Evolutionary conservation across 148 eudicot genomes (phyloP).

Genomic region (Amaranthus cruentus): DNA sequence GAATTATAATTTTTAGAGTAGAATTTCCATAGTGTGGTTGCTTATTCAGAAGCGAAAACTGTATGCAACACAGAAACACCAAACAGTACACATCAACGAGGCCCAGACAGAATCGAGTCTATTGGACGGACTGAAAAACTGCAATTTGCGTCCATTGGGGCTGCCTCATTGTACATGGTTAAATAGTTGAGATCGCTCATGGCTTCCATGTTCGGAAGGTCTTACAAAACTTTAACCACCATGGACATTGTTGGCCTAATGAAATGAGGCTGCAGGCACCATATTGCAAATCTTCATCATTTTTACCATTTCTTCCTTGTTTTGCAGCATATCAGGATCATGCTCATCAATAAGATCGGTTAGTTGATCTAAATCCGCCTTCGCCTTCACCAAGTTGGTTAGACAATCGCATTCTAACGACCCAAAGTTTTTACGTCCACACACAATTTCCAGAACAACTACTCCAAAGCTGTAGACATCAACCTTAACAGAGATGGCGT

Average conservation of each 20-base stretch:
- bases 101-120: slow-evolving; percentile 9
- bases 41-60: slow-evolving; percentile 15
- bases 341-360: slow-evolving; percentile 1
- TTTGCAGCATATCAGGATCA: background rate
- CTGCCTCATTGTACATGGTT: background rate
- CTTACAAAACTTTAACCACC: slow-evolving; percentile 20
- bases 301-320: slow-evolving; percentile 20
- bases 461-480: slow-evolving; percentile 36
- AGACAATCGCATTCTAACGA: background rate
- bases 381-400: slow-evolving; percentile 7
- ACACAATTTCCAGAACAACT: slow-evolving; percentile 24
- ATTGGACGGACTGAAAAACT: background rate
- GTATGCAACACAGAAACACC: too few relatives aligned
- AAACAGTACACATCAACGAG: background rate
- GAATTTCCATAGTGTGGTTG: slow-evolving; percentile 3
- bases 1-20: background rate
- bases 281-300: slow-evolving; percentile 14
- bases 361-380: slow-evolving; percentile 16
- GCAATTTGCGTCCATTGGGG: background rate
- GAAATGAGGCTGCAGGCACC: slow-evolving; percentile 22
- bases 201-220: background rate
- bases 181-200: background rate
- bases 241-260: slow-evolving; percentile 21
- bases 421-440: slow-evolving; percentile 15
- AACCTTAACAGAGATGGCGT: slow-evolving; percentile 17